Percentiles rank a stretch among this genome's conserved stretches.
Evolutionary conservation across 139 green algal genomes (phyloP).

Genomic region (Spirogloea muscicola): DNA sequence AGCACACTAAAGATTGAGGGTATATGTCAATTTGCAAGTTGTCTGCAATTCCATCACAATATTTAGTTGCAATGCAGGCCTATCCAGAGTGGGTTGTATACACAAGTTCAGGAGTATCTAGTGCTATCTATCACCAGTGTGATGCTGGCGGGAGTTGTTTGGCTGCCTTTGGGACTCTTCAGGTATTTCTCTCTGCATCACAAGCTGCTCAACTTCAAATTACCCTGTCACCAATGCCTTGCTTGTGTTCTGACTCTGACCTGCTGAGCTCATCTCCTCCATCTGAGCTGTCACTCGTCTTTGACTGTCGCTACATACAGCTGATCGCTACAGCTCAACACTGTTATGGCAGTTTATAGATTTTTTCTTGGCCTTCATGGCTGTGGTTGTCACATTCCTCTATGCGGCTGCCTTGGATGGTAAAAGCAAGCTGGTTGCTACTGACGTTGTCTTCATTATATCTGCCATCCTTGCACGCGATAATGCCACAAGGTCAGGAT

Average conservation of each 20-base stretch:
- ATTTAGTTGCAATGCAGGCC: constrained; percentile 12
- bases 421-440: neutral
- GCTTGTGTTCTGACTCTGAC: no score
- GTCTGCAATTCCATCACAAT: constrained; percentile 4
- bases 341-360: constrained; percentile 27
- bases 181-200: no score
- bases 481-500: constrained; percentile 26
- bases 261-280: no score
- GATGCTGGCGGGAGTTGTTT: constrained; percentile 28
- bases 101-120: constrained; percentile 15
- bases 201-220: no score
- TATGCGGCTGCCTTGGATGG: neutral
- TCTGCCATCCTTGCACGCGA: constrained; percentile 8
- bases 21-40: no score
- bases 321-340: no score
- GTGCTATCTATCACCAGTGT: constrained; percentile 37
- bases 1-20: neutral
- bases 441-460: constrained; percentile 7
- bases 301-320: no score
- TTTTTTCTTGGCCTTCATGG: constrained; percentile 28
- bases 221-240: no score
- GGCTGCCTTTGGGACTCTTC: constrained; percentile 29
- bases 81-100: constrained; percentile 45
- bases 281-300: no score
- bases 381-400: constrained; percentile 14